Percentiles rank a stretch among this genome's conserved stretches.
Conservation (phyloP, 2,329 filamentous ascomycete genomes). For the Clarireedia paspali region DNA sequence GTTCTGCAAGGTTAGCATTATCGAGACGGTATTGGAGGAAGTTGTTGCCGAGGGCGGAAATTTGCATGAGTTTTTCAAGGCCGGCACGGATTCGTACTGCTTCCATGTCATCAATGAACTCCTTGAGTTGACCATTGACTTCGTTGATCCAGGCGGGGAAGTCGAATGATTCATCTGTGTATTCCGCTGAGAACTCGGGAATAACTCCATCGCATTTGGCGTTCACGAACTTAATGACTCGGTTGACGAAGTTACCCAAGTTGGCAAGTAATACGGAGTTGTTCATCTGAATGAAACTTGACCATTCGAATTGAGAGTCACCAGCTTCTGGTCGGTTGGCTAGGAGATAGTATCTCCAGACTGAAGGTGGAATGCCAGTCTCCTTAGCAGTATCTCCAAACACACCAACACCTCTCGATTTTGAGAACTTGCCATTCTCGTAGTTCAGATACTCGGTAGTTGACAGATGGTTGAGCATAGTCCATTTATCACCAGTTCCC, state of each 20-base stretch:
- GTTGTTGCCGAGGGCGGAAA: conserved; percentile 57
- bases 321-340: conserved; percentile 77
- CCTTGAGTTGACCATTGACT: conserved; percentile 56
- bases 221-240: conserved; percentile 68
- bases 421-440: conserved; percentile 86
- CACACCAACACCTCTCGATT: conserved; percentile 81
- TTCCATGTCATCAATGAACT: conserved; percentile 62
- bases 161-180: conserved; percentile 47
- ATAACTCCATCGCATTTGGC: conserved; percentile 62
- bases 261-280: conserved; percentile 81
- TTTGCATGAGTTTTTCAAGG: conserved; percentile 55
- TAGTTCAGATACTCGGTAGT: conserved; percentile 89
- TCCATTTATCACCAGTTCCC: conserved; percentile 80
- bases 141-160: conserved; percentile 40
- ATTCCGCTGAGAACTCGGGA: conserved; percentile 49
- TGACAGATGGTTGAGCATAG: conserved; percentile 78
- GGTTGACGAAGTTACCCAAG: conserved; percentile 65
- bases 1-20: conserved; percentile 32
- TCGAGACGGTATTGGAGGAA: conserved; percentile 42
- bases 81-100: conserved; percentile 63
- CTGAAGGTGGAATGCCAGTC: conserved; percentile 74
- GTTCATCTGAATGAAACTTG: conserved; percentile 72
- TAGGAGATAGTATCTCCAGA: conserved; percentile 91
- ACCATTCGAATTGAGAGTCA: conserved; percentile 88
- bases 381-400: conserved; percentile 87